Base-by-base conservation (phyloP, 345 rosid genomes). In the Schrenkiella parvula region DNA sequence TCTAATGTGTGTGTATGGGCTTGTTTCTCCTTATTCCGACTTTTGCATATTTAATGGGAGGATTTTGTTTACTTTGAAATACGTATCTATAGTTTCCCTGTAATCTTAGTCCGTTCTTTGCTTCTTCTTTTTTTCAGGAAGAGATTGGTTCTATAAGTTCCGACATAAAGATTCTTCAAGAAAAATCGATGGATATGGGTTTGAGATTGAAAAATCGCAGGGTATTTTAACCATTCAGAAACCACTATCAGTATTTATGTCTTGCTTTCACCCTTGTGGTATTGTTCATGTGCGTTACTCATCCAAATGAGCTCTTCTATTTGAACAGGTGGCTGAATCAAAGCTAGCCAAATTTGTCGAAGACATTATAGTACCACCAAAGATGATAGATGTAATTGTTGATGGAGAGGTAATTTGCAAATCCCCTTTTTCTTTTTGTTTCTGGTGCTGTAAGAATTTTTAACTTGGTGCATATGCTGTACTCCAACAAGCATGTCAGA, bases 161-260 rank as follows among this genome's bases (percentile, higher is more conserved):
- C 38, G 98, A 95, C 85, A 95, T 95, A 37, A 95, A 91, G 70
- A 81, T 91, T 79, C 98, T 95, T 60, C 98, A 95, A 75, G 99
- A 95, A 84, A 91, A 92, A 77, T 95, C 98, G 34, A 95, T 95
- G 99, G 99, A 95, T 82, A 95, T 95, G 98, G 97, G 99, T 70
- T 83, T 95, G 79, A 89, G 87, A 86, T 81, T 95, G 80, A 95
- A 89, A 82, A 95, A 95, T 75, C 96, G 99, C 79, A 95, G 93
- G 96, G 99, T 95, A 84, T 70, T 51, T 13, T 51, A 59, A 31
- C 67, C 64, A 38, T 13, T 63, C 23, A 19, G 53, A 43, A 63
- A 70, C 23, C 38, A 23, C 8, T 37, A 22, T 37, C 70, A 29
- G 31, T 56, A 43, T 71, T 28, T 41, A 13, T 68, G 51, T 78